Evolutionary conservation across 2,329 filamentous ascomycete species (phyloP), one percentile per base, ranked within the genome.

Genomic region (Colletotrichum lupini): DNA sequence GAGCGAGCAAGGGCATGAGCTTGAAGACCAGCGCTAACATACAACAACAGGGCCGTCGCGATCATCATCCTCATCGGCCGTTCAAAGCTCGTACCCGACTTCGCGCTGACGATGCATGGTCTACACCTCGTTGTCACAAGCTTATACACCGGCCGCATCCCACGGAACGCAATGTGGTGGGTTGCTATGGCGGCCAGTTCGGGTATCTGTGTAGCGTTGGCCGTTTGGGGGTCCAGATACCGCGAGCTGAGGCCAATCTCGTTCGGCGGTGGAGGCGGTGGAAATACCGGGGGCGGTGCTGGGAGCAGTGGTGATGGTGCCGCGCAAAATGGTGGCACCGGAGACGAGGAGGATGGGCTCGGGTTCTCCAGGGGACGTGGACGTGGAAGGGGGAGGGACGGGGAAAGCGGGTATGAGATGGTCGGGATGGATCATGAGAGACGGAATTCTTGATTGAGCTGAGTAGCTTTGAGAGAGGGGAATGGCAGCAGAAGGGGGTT

Each of bases 51-150:
- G 80, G 91, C 94, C 55, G 91, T 97, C 72, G 93, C 95, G 55
- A 92, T 98, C 71, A 91, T 98, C 63, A 84, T 96, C 67, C 87
- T 98, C 71, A 91, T 99, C 77, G 92, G 93, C 24, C 94, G 97
- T 75, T 97, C 93, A 60, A 98, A 98, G 82, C 93, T 98, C 74
- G 94, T 98, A 63, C 95, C 95, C 77, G 97, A 99, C 84, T 99
- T 98, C 82, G 94, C 95, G 37, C 86, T 98, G 28, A 98, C 96
- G 2, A 89, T 98, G 22, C 95, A 97, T 84, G 89, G 94, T 81
- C 86, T 98, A 55, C 94, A 98, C 81, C 89, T 98, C 66, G 76
- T 97, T 78, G 83, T 94, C 78, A 94, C 94, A 32, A 92, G 92
- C 24, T 81, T 98, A 42, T 98, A 97, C 83, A 92, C 94, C 3